phyloP scores from a whole-genome alignment of 768 basidiomycete species.

The Mycena albidolilacea region DNA sequence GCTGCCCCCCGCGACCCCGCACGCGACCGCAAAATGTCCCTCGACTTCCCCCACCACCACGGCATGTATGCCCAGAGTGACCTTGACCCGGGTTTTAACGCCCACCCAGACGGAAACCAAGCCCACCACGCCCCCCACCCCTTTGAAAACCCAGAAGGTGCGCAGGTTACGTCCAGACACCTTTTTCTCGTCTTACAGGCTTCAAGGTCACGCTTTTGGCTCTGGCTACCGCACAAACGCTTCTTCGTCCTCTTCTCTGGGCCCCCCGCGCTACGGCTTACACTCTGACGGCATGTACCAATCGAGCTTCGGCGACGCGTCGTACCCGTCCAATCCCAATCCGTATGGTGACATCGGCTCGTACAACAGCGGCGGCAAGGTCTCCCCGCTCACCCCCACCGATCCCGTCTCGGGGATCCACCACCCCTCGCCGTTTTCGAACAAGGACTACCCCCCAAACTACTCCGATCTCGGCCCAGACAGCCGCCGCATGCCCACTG shows the following conservation, averaged over 20 bases:
- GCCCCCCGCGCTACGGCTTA: slow-evolving; percentile 65
- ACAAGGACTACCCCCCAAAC: slow-evolving; percentile 73
- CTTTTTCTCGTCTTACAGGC: neutral
- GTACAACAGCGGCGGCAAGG: slow-evolving; percentile 80
- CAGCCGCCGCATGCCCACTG: slow-evolving; percentile 64
- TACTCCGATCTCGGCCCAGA: slow-evolving; percentile 76
- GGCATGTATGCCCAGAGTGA: slow-evolving; percentile 68
- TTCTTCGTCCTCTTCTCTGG: slow-evolving; percentile 79
- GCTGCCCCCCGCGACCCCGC: slow-evolving; percentile 36
- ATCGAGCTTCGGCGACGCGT: slow-evolving; percentile 73
- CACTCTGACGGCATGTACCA: slow-evolving; percentile 74
- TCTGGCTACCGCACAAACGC: slow-evolving; percentile 77
- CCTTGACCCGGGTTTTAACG: slow-evolving; percentile 68
- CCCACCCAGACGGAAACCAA: slow-evolving; percentile 57
- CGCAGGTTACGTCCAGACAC: neutral
- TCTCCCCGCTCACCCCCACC: slow-evolving; percentile 80
- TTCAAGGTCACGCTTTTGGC: slow-evolving; percentile 38
- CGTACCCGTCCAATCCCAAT: slow-evolving; percentile 64
- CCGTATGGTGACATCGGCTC: slow-evolving; percentile 77
- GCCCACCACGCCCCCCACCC: slow-evolving; percentile 54
- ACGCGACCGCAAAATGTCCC: slow-evolving; percentile 62
- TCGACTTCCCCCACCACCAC: slow-evolving; percentile 70
- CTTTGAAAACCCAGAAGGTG: slow-evolving; percentile 65
- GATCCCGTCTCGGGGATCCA: slow-evolving; percentile 74
- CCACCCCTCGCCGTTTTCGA: slow-evolving; percentile 67